Evolutionary conservation across 2,329 filamentous ascomycete genomes (phyloP), one percentile per base, ranked within the genome.

Genomic region (Diaporthe ilicicola): DNA sequence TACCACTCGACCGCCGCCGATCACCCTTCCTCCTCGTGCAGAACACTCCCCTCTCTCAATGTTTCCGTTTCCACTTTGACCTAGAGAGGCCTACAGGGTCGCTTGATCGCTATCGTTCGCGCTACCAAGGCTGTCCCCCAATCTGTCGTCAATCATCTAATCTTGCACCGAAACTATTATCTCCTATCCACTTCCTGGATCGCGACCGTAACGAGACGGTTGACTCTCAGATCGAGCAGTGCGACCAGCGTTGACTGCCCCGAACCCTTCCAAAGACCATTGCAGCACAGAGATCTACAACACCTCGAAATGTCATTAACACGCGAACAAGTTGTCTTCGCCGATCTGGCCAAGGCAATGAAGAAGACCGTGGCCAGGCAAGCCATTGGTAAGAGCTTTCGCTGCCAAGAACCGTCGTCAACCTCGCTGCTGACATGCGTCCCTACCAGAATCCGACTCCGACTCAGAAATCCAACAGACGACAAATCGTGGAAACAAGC

Each of bases 401-500:
- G 61, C 8, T n/a, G 68, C 67, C 54, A 66, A 66, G 64, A 50
- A 44, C 67, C 59, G 56, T 39, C 44, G 51, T 48, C 55, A 69
- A 37, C 34, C 46, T 39, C 66, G 22, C 51, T 5, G 72, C 59
- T 62, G n/a, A 37, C 67, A 70, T 75, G 78, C 73, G 74, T 22
- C 27, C 59, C 24, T 67, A 70, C 48, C 81, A 94, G 93, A 94
- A 73, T 93, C 91, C 76, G 93, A 95, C 79, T 93, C 92, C 71
- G 93, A 95, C 80, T 90, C 91, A 72, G 88, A 90, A 68, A 90
- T 94, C 76, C 87, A 91, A 72, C 86, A 88, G 76, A 88, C 88
- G 76, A 92, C 90, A 70, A 94, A 94, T 80, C 91, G 93, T 77
- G 92, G 92, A 73, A 90, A 94, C 81, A 95, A 95, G 79, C 85